Percentiles rank a stretch among this genome's conserved stretches.
Evolutionary conservation across 352 stramenopile genomes (phyloP).

Genomic region (Phytophthora constricta): DNA sequence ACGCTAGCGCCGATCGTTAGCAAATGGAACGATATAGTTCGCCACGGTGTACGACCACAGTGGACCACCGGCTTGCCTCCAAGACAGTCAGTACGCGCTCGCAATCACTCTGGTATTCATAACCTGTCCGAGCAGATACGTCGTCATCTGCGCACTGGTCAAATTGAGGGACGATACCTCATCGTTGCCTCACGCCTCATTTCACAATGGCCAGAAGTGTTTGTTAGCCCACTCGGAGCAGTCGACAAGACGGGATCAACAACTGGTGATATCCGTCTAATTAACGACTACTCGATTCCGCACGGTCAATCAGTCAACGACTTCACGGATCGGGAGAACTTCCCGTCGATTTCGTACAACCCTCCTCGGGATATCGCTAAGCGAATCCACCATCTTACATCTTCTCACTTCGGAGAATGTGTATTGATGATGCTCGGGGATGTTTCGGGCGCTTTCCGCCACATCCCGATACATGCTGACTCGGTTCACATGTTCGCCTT

Average conservation of each 20-base stretch:
- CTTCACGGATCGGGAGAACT: conserved; percentile 13
- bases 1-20: not conserved
- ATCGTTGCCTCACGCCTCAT: conserved; percentile 10
- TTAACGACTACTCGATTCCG: conserved; percentile 31
- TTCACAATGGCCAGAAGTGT: conserved; percentile 12
- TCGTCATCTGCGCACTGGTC: conserved; percentile 5
- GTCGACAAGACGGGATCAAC: too few species aligned
- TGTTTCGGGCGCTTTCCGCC: conserved; percentile 35
- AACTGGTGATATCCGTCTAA: conserved; percentile 10
- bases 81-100: not conserved
- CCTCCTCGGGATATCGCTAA: conserved; percentile 23
- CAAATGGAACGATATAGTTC: conserved; percentile 19
- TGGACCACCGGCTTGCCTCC: conserved; percentile 1
- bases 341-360: conserved; percentile 23
- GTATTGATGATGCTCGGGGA: conserved; percentile 35
- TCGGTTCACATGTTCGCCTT: conserved; percentile 37
- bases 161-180: conserved; percentile 23
- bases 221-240: conserved; percentile 25
- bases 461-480: conserved; percentile 31
- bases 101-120: conserved; percentile 6
- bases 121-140: conserved; percentile 3
- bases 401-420: conserved; percentile 5
- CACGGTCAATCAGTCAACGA: conserved; percentile 13
- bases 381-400: conserved; percentile 17
- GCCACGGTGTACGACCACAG: not conserved